Percentiles rank a stretch among this genome's conserved stretches.
These are phyloP conservation scores for Diaporthe sp. DNA, from an alignment of 2,329 filamentous ascomycete genomes.

Conservation along the genomic window DNA sequence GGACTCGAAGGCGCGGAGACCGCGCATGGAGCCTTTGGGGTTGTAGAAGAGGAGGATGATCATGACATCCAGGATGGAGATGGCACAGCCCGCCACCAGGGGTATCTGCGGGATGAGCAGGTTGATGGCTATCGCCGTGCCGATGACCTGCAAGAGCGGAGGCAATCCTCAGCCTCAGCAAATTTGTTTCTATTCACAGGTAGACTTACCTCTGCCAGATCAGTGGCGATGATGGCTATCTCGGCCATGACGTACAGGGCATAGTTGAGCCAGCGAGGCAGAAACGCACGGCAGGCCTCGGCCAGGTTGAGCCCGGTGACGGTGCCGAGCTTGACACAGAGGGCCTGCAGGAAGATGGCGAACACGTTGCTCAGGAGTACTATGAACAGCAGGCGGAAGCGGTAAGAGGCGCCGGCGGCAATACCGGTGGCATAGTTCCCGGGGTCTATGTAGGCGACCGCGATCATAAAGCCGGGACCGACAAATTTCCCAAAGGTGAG, in stretches of 20 bases:
- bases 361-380: conserved; percentile 78
- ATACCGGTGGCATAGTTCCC: conserved; percentile 81
- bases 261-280: conserved; percentile 75
- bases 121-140: conserved; percentile 78
- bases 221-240: conserved; percentile 77
- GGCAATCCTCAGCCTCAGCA: conserved; percentile 39
- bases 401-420: conserved; percentile 74
- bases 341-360: conserved; percentile 77
- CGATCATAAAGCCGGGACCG: conserved; percentile 76
- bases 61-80: conserved; percentile 77
- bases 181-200: too few relatives aligned
- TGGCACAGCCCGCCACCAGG: conserved; percentile 75
- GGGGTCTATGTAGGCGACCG: conserved; percentile 71
- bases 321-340: conserved; percentile 77
- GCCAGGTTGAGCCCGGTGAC: conserved; percentile 77
- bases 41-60: conserved; percentile 76
- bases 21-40: conserved; percentile 69
- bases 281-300: conserved; percentile 73
- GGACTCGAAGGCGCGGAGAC: conserved; percentile 72
- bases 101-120: conserved; percentile 73
- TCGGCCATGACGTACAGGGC: conserved; percentile 74
- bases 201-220: conserved; percentile 72
- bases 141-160: conserved; percentile 66
- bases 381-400: conserved; percentile 76
- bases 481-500: conserved; percentile 69